Percentiles rank a stretch among this genome's conserved stretches.
phyloP scores from a whole-genome alignment of 306 rosid genomes.

The Boehmeria nivea region DNA sequence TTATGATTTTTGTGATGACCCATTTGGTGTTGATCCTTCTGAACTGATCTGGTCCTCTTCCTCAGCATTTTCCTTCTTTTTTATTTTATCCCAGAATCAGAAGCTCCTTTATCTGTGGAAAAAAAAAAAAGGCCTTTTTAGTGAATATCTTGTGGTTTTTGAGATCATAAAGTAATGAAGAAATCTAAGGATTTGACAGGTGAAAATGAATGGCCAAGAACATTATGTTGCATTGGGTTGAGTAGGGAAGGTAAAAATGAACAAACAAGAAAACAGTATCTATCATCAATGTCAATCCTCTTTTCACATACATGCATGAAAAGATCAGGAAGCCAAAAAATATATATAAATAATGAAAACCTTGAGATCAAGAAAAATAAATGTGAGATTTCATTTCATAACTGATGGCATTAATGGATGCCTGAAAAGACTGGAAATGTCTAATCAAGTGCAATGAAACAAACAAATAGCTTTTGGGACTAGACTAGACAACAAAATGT shows the following conservation, averaged over 20 bases:
- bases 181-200: not conserved
- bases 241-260: not conserved
- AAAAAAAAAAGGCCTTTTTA: constrained; percentile 6
- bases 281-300: constrained; percentile 1
- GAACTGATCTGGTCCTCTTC: constrained; percentile 71
- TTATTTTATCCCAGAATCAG: constrained; percentile 8
- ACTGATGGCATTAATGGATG: constrained; percentile 16
- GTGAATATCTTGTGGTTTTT: not conserved
- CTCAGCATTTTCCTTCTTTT: constrained; percentile 49
- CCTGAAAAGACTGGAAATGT: constrained; percentile 22
- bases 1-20: constrained; percentile 27
- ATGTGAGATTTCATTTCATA: constrained; percentile 4
- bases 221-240: not conserved
- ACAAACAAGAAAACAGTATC: not conserved
- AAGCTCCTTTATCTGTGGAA: constrained; percentile 16
- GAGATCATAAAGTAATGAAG: too few species aligned
- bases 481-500: not conserved
- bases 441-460: constrained; percentile 12
- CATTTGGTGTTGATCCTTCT: constrained; percentile 66
- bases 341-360: too few species aligned
- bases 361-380: constrained; percentile 2
- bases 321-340: too few species aligned
- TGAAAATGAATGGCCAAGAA: not conserved
- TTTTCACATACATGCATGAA: constrained; percentile 7
- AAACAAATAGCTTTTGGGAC: constrained; percentile 11